A percentile compares a stretch with the other conserved stretches of the same genome.
Evolutionary conservation across 2,329 filamentous ascomycete species (phyloP).

Genomic region (Elsinoe necatrix): DNA sequence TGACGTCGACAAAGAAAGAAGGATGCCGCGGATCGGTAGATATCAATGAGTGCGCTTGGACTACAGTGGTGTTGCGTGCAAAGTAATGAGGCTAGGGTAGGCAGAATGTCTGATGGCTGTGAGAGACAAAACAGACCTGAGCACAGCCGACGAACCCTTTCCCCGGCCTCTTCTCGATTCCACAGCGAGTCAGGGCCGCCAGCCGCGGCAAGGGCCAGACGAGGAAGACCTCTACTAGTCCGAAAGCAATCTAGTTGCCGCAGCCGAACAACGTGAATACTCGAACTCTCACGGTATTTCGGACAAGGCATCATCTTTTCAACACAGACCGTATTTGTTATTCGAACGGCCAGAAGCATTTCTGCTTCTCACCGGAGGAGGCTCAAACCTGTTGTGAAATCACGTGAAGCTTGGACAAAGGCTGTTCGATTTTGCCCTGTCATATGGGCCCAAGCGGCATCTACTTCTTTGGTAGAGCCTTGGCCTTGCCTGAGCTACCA

Average conservation of each 20-base stretch:
- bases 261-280: background rate
- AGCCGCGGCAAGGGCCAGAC: slow-evolving; percentile 1
- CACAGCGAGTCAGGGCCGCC: slow-evolving; percentile 1
- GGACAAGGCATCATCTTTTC: background rate
- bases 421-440: slow-evolving; percentile 7
- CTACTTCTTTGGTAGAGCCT: slow-evolving; percentile 20
- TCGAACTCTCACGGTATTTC: background rate
- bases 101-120: background rate
- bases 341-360: background rate
- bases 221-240: background rate
- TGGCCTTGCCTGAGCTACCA: slow-evolving; percentile 33
- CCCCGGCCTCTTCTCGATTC: slow-evolving; percentile 11
- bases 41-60: slow-evolving; percentile 2
- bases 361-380: background rate
- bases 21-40: background rate
- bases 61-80: background rate
- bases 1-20: slow-evolving; percentile 2
- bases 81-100: background rate
- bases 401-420: slow-evolving; percentile 9
- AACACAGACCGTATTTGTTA: background rate
- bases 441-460: background rate
- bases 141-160: slow-evolving; percentile 9
- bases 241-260: background rate
- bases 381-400: background rate
- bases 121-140: slow-evolving; percentile 3